Evolutionary conservation across 257 asterid species (phyloP).

Genomic region (Solanum sitiens): DNA sequence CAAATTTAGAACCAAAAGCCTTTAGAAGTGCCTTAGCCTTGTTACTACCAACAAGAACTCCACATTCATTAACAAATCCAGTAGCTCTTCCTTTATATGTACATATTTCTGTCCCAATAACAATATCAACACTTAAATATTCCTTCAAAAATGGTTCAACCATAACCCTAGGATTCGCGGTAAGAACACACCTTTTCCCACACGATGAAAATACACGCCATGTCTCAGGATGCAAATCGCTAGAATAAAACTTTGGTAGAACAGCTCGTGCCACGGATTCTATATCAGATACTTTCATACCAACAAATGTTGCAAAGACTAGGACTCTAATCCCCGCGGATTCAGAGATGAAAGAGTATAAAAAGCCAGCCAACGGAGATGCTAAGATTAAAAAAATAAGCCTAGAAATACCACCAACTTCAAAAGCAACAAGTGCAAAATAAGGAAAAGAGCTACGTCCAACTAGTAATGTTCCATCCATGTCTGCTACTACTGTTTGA

Average conservation of each 20-base stretch:
- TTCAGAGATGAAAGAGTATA: conserved; percentile 49
- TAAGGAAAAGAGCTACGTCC: conserved; percentile 62
- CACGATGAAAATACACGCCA: conserved; percentile 68
- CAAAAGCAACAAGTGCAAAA: conserved; percentile 65
- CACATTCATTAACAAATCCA: conserved; percentile 40
- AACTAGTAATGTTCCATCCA: conserved; percentile 59
- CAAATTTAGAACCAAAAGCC: conserved; percentile 4
- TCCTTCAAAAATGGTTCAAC: conserved; percentile 53
- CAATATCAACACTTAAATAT: conserved; percentile 53
- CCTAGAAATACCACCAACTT: conserved; percentile 59
- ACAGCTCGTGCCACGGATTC: conserved; percentile 69
- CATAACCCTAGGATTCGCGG: conserved; percentile 73
- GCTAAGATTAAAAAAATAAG: conserved; percentile 44
- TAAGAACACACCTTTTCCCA: conserved; percentile 43
- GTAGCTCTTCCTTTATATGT: conserved; percentile 45
- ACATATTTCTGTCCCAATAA: conserved; percentile 58
- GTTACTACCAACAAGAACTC: conserved; percentile 44
- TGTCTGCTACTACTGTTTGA: conserved; percentile 38
- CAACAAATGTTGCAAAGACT: conserved; percentile 46
- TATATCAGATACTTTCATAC: conserved; percentile 36
- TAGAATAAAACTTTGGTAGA: conserved; percentile 50
- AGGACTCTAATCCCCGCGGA: conserved; percentile 52
- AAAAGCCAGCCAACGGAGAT: conserved; percentile 46
- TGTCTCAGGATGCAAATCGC: conserved; percentile 58
- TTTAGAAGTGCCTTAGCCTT: conserved; percentile 34